A percentile compares a stretch with the other conserved stretches of the same genome.
Conservation (phyloP, 176 grass and related monocot species). For the Ananas comosus region DNA sequence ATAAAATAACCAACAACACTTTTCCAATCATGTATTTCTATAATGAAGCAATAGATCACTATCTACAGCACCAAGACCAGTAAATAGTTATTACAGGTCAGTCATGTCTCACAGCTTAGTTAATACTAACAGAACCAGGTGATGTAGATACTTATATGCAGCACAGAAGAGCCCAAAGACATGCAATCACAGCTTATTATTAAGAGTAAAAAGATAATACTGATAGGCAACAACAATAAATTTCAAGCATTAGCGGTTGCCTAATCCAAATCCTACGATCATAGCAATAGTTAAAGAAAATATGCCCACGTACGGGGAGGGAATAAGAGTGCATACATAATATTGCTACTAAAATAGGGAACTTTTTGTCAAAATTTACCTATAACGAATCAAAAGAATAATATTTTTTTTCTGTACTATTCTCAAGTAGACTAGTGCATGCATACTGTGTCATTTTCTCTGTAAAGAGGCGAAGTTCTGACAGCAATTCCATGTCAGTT, state of each 20-base stretch:
- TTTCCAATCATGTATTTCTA: too few relatives aligned
- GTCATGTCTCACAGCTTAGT: background rate
- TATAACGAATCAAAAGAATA: background rate
- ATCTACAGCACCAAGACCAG: too few relatives aligned
- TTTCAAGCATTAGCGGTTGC: too few relatives aligned
- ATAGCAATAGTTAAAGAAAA: too few relatives aligned
- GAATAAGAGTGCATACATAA: too few relatives aligned
- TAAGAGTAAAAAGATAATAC: background rate
- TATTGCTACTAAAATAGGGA: too few relatives aligned
- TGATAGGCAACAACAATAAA: too few relatives aligned
- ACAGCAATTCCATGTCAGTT: conserved; percentile 31
- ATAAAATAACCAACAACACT: too few relatives aligned
- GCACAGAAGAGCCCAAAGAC: background rate
- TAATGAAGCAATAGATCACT: too few relatives aligned
- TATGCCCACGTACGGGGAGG: too few relatives aligned
- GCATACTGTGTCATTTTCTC: conserved; percentile 39
- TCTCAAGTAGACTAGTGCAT: background rate
- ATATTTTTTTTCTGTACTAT: background rate
- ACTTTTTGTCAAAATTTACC: background rate
- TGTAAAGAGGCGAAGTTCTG: conserved; percentile 30
- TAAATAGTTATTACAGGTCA: background rate
- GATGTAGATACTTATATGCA: background rate
- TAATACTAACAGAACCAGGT: background rate
- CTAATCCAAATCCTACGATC: too few relatives aligned
- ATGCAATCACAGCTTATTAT: background rate